phyloP scores from a whole-genome alignment of 192 early-diverging fungal species.

The Diversispora epigaea region DNA sequence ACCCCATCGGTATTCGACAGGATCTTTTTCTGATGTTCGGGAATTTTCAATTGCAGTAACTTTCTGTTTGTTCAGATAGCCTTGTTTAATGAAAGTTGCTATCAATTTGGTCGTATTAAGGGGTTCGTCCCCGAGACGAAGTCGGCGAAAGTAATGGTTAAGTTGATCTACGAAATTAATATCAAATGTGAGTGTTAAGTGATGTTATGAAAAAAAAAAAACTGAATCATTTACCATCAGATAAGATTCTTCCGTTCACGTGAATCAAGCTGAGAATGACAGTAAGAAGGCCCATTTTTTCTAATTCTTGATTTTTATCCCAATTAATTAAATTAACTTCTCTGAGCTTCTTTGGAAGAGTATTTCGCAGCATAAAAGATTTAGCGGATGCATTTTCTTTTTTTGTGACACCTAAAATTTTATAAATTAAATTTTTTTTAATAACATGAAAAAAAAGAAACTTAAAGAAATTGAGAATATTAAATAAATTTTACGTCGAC shows the following conservation, averaged over 20 bases:
- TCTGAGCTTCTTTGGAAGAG: slow-evolving; percentile 41
- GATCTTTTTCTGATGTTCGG: slow-evolving; percentile 36
- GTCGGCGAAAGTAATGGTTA: slow-evolving; percentile 36
- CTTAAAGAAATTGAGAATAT: too few relatives aligned
- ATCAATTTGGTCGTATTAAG: slow-evolving; percentile 44
- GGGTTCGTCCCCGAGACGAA: slow-evolving; percentile 34
- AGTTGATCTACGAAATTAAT: slow-evolving; percentile 33
- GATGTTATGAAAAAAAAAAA: too few relatives aligned
- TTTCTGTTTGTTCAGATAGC: slow-evolving; percentile 52
- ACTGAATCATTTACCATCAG: slow-evolving; percentile 40
- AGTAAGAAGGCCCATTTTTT: slow-evolving; percentile 55
- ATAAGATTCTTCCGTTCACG: slow-evolving; percentile 51
- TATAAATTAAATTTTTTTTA: neutral
- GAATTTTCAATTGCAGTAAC: slow-evolving; percentile 36
- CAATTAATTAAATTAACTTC: slow-evolving; percentile 39
- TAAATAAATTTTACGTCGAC: slow-evolving; percentile 31
- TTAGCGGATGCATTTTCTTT: slow-evolving; percentile 21
- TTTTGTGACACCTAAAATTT: neutral
- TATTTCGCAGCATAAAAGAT: slow-evolving; percentile 47
- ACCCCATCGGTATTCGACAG: slow-evolving; percentile 57
- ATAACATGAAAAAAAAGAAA: neutral
- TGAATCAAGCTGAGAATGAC: slow-evolving; percentile 59
- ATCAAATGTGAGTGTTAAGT: neutral
- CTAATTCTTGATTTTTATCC: slow-evolving; percentile 40
- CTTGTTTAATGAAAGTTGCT: slow-evolving; percentile 47